A percentile compares a stretch with the other conserved stretches of the same genome.
phyloP scores from a whole-genome alignment of 805 yeast species.

The Myxozyma geophila region DNA sequence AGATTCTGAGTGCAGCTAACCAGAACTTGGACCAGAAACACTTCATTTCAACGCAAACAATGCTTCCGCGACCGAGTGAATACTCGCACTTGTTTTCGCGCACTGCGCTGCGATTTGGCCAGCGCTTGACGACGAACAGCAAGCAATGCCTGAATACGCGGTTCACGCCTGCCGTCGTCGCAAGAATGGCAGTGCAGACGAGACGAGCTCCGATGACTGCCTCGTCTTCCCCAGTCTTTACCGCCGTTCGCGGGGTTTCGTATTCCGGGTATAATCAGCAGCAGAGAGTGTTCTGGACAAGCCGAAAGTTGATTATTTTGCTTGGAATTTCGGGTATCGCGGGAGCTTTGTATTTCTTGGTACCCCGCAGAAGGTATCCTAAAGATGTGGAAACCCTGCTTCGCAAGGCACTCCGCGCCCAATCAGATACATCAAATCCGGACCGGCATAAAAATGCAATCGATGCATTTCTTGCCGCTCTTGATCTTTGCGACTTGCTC shows the following conservation, averaged over 20 bases:
- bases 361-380: conserved; percentile 50
- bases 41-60: too few relatives aligned
- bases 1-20: too few relatives aligned
- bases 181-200: neutral
- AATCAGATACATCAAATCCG: conserved; percentile 56
- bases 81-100: too few relatives aligned
- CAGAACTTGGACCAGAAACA: too few relatives aligned
- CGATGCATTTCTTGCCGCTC: conserved; percentile 72
- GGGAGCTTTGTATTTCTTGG: neutral
- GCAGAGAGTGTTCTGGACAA: conserved; percentile 14
- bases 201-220: neutral
- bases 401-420: conserved; percentile 82
- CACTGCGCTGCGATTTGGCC: too few relatives aligned
- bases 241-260: neutral
- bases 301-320: conserved; percentile 2
- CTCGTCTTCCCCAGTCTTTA: neutral
- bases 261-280: neutral
- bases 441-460: conserved; percentile 62
- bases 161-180: neutral
- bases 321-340: conserved; percentile 12
- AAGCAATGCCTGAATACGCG: too few relatives aligned
- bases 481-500: conserved; percentile 62
- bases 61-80: too few relatives aligned
- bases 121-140: too few relatives aligned
- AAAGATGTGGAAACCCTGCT: conserved; percentile 69